These are phyloP conservation scores for Spergularia bocconei DNA, from an alignment of 148 eudicot genomes.

Conservation along the genomic window DNA sequence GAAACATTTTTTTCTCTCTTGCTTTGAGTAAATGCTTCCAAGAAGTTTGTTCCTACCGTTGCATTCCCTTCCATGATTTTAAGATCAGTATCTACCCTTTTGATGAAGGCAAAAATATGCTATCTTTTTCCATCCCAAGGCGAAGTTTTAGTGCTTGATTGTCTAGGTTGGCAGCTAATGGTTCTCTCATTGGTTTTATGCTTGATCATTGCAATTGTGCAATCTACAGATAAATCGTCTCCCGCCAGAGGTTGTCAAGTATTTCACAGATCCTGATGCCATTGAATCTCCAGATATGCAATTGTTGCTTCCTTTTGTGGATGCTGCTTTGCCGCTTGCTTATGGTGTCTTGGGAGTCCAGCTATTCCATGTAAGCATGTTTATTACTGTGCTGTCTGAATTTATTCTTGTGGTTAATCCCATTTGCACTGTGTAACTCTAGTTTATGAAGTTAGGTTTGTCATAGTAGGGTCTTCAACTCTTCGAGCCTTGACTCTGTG, in stretches of 20 bases:
- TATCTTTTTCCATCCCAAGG: neutral
- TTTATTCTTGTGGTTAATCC: neutral
- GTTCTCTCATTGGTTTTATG: neutral
- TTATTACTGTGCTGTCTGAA: conserved; percentile 7
- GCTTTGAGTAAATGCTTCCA: neutral
- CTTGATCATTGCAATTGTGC: conserved; percentile 1
- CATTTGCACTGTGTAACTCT: neutral
- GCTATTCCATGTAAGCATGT: conserved; percentile 71
- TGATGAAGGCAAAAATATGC: neutral
- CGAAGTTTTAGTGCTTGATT: neutral
- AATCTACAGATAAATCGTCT: conserved; percentile 77
- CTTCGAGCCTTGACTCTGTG: neutral
- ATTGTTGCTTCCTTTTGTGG: conserved; percentile 84
- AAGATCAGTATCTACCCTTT: neutral
- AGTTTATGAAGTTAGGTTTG: neutral
- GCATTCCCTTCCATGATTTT: conserved; percentile 5
- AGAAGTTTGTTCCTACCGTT: neutral
- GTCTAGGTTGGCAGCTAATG: neutral
- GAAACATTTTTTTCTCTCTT: neutral
- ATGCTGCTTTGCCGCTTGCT: conserved; percentile 92
- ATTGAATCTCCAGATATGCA: conserved; percentile 96
- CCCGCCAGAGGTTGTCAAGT: conserved; percentile 94
- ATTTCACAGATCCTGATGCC: conserved; percentile 97
- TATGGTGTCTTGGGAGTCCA: conserved; percentile 96
- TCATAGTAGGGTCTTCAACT: neutral